Evolutionary conservation across 331 rosid genomes (phyloP), one percentile per base, ranked within the genome.

Genomic region (Telfairia occidentalis): DNA sequence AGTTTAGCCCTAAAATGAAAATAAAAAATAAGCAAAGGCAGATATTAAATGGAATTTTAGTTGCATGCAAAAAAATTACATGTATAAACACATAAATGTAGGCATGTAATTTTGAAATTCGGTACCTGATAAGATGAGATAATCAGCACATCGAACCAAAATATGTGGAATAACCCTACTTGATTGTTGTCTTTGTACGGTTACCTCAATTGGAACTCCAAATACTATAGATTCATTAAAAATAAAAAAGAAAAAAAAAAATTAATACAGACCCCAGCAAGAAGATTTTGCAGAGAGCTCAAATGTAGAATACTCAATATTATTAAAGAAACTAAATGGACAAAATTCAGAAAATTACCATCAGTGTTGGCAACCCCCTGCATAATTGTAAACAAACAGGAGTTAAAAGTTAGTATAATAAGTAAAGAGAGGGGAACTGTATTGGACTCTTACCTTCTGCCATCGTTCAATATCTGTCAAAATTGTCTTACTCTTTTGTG

Each of bases 361-460:
- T 95, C 99, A 32, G 92, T 88, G 80, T 89, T 89, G 63, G 97
- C 97, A 79, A 92, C 96, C 71, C 97, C 99, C 99, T 95, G 90
- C 78, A 81, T 55, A 57, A 61, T 46, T 21, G 40, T 12, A 24
- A 77, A 67, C 12, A 34, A 67, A 34, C 61, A 37, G 4, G 66
- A 76, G 59, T 40, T 46, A 78, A 59, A 7, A 57, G 32, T 73
- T n/a, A 45, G 54, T 55, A 74, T 9, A 24, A 58, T 50, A 32
- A 34, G 64, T 12, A 45, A 34, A 70, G n/a, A 45, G 54, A 32
- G 11, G 9, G 21, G 55, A 71, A 76, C 63, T 69, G 53, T 18
- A 30, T 55, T 43, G 61, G 53, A 19, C 54, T 21, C 8, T 28
- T 84, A 95, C 99, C 97, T 95, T 95, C 86, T 95, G 99, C 97